Conservation (phyloP, 495 filamentous ascomycete genomes). For the Thermothielavioides terrestris region DNA sequence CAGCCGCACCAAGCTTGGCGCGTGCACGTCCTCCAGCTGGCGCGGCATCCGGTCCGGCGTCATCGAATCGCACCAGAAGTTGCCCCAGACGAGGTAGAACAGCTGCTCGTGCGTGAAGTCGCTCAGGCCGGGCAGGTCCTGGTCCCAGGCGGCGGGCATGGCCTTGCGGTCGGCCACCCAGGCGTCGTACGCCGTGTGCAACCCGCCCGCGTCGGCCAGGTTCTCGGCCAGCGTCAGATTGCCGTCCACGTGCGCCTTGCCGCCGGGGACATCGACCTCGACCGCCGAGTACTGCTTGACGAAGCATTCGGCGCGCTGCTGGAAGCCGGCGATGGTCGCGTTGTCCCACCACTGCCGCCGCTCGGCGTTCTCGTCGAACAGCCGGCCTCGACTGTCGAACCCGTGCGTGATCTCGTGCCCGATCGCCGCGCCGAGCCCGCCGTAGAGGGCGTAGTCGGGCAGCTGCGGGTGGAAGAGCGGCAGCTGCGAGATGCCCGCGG, state of each 20-base stretch:
- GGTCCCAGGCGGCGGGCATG: slow-evolving; percentile 34
- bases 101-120: slow-evolving; percentile 62
- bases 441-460: slow-evolving; percentile 59
- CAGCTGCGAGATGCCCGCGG: slow-evolving; percentile 64
- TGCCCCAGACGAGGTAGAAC: slow-evolving; percentile 61
- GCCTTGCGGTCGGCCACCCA: slow-evolving; percentile 40
- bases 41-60: slow-evolving; percentile 47
- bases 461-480: slow-evolving; percentile 56
- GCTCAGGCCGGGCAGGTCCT: slow-evolving; percentile 54
- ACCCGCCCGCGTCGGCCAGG: slow-evolving; percentile 66
- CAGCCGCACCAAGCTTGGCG: slow-evolving; percentile 53
- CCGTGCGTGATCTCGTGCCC: slow-evolving; percentile 62
- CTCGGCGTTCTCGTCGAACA: slow-evolving; percentile 60
- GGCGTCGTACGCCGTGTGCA: slow-evolving; percentile 55
- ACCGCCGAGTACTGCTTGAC: slow-evolving; percentile 60
- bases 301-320: slow-evolving; percentile 60
- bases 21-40: slow-evolving; percentile 57
- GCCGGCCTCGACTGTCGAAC: slow-evolving; percentile 60
- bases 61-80: slow-evolving; percentile 60
- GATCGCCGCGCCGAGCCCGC: slow-evolving; percentile 42
- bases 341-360: slow-evolving; percentile 65
- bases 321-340: slow-evolving; percentile 46
- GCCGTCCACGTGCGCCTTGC: slow-evolving; percentile 59
- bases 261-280: slow-evolving; percentile 47
- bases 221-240: slow-evolving; percentile 63